Evolutionary conservation across 257 asterid species (phyloP), one percentile per base, ranked within the genome.

Genomic region (Lycium barbarum): DNA sequence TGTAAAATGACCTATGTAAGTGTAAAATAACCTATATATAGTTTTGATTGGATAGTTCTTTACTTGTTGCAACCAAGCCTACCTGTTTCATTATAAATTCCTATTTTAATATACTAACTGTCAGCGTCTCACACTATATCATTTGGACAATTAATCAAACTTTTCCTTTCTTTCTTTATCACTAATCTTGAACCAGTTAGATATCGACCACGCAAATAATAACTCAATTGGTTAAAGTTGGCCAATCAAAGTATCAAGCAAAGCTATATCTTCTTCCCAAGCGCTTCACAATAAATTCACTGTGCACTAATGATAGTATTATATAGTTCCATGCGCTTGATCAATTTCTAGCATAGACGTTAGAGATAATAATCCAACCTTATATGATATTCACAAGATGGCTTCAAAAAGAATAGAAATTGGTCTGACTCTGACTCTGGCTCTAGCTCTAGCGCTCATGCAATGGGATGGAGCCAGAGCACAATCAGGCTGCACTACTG

Each of bases 401-500:
- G 90, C 89, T 43, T 63, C 63, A 83, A 81, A 67, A 51, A 80
- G 80, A 57, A 76, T n/a, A n/a, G 80, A 14, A 15, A 68, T 80
- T 18, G 17, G 40, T 5, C 38, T 84, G 2, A 70, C 62, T 79
- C 22, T 90, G 5, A 68, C 83, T 53, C 72, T 85, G 11, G 83
- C 58, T 79, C 26, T 89, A 12, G 68, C 85, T 53, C 79, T 85
- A 5, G 45, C 80, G 26, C 51, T 91, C 4, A 61, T 83, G 20
- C 33, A 26, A 59, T 51, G 62, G 55, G 72, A 57, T 73, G 88
- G 87, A 78, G 86, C 86, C 36, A 54, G n/a, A 13, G 94, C 89
- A 11, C 94, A 92, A 67, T 84, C 92, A 9, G 74, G 84, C 12
- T 92, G 95, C 84, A 83, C 91, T 6, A 87, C 86, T 72, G 70